Base-by-base conservation (phyloP, 2,329 filamentous ascomycete species). In the Plectosphaerella plurivora region DNA sequence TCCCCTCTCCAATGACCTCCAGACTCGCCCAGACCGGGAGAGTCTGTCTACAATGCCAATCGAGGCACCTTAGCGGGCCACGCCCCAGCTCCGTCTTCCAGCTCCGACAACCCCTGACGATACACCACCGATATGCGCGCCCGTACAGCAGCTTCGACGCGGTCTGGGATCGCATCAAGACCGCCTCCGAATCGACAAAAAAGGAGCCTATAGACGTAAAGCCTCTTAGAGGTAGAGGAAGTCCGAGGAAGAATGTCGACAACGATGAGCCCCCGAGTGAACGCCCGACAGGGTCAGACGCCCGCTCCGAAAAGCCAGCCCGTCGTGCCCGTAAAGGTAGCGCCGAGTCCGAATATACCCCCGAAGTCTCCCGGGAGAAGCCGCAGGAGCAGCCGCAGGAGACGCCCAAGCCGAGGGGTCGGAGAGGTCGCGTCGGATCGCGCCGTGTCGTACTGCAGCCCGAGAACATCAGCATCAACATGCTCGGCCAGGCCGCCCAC, bases 401-500 rank as follows among this genome's bases (percentile, higher is more conserved):
- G n/a, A n/a, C 5, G 4, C 18, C 18, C n/a, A 20, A 44, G 5
- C 16, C 8, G 8, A 18, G 10, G 10, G n/a, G 18, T 20, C 41
- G 41, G 16, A 20, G 47, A 11, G 49, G 45, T 11, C 52, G 48
- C 20, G 15, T 51, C 25, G 50, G 54, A 3, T 15, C 20, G 7
- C 52, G 54, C 7, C 25, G n/a, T 2, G 52, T 56, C 8, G 51
- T 48, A n/a, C 37, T 56, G 15, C 24, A 52, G 28, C 36, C 47
- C 9, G 52, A 54, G 45, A n/a, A 44, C 5, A 58, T 75, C 7
- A 59, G 55, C 4, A 53, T 66, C 14, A 57, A 61, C 25, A 68
- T 71, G 50, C 57, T 76, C 12, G 73, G 73, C 3, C 63, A 66
- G 53, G 66, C 67, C 3, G 72, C 73, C 12, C 67, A 73, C 15